Evolutionary conservation across 257 asterid genomes (phyloP).

Genomic region (Solanum neorickii): DNA sequence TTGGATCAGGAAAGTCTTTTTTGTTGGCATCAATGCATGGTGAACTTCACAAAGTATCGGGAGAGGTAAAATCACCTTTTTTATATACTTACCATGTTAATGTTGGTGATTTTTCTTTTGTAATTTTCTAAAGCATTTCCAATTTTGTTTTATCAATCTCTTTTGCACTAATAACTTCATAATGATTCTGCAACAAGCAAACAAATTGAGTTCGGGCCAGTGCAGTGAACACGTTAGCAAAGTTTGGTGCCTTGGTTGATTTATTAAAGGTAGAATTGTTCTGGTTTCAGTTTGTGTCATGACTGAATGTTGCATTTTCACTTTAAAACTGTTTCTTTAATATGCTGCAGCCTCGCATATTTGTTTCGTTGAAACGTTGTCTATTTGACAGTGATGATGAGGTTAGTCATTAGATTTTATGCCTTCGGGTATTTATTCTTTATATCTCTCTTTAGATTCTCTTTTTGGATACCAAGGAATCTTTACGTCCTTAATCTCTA

Average conservation of each 20-base stretch:
- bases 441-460: not conserved
- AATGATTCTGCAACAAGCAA: too few relatives aligned
- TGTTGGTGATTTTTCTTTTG: too few relatives aligned
- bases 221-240: slow-evolving; percentile 83
- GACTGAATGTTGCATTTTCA: slow-evolving; percentile 4
- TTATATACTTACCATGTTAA: too few relatives aligned
- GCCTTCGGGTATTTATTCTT: not conserved
- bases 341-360: slow-evolving; percentile 80
- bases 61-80: too few relatives aligned
- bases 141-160: too few relatives aligned
- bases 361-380: slow-evolving; percentile 68
- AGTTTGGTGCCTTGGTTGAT: slow-evolving; percentile 84
- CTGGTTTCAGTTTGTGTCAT: not conserved
- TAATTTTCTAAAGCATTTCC: too few relatives aligned
- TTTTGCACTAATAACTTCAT: too few relatives aligned
- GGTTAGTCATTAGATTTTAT: slow-evolving; percentile 37
- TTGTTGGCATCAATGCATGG: slow-evolving; percentile 58
- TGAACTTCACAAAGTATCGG: slow-evolving; percentile 5
- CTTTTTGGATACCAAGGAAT: too few relatives aligned
- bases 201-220: slow-evolving; percentile 30
- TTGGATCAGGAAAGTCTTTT: slow-evolving; percentile 77
- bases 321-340: not conserved
- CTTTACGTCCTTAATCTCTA: too few relatives aligned
- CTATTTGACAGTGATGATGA: slow-evolving; percentile 86
- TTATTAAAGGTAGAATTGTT: slow-evolving; percentile 52